Conservation (phyloP, 805 yeast species). For the Phaffomyces antillensis region DNA sequence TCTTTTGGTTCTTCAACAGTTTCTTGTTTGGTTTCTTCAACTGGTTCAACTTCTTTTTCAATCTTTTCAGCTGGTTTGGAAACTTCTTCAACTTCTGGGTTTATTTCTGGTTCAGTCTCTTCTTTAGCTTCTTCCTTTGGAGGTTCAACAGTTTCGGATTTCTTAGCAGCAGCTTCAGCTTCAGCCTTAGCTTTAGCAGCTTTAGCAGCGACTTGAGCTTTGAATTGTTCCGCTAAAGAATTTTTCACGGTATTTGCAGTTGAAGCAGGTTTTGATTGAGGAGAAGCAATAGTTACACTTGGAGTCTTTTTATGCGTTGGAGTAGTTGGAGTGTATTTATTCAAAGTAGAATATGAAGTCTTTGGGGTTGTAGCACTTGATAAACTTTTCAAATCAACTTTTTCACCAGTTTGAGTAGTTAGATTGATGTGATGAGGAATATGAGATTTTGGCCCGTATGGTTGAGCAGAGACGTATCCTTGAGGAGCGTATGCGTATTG, state of each 20-base stretch:
- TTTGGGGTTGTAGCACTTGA: conserved; percentile 18
- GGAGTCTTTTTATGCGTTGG: conserved; percentile 13
- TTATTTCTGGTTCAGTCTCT: conserved; percentile 10
- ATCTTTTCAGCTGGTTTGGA: conserved; percentile 14
- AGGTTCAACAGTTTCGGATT: conserved; percentile 11
- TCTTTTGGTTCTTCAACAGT: conserved; percentile 15
- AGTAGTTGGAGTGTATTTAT: conserved; percentile 12
- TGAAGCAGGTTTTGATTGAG: conserved; percentile 10
- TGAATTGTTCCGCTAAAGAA: conserved; percentile 7
- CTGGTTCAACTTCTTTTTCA: conserved; percentile 4
- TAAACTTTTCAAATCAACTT: conserved; percentile 17
- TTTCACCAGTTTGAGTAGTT: conserved; percentile 21
- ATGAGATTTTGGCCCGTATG: conserved; percentile 3
- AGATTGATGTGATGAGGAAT: conserved; percentile 10
- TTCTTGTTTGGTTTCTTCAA: conserved; percentile 7
- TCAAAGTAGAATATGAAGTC: conserved; percentile 10
- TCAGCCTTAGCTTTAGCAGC: conserved; percentile 19
- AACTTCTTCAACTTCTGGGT: too few species aligned
- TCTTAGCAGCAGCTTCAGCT: conserved; percentile 11
- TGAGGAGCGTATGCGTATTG: conserved; percentile 7
- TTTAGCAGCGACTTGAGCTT: conserved; percentile 15
- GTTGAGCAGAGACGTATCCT: conserved; percentile 4
- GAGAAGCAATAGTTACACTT: conserved; percentile 7
- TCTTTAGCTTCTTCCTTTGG: conserved; percentile 16
- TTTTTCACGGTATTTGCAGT: conserved; percentile 1